phyloP scores from a whole-genome alignment of 2,329 filamentous ascomycete species.

The Boeremia exigua region DNA sequence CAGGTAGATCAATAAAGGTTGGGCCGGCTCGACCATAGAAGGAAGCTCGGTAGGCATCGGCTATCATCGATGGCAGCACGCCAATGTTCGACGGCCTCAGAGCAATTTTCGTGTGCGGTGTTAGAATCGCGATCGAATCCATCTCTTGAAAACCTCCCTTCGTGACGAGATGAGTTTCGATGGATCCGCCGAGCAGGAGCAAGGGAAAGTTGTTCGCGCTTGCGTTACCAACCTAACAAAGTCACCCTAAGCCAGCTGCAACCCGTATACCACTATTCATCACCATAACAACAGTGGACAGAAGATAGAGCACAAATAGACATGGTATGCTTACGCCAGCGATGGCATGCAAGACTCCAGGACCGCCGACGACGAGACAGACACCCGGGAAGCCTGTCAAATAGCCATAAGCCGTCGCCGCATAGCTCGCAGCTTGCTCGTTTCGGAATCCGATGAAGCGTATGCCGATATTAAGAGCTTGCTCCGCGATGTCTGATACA shows the following conservation, averaged over 20 bases:
- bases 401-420: conserved; percentile 65
- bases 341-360: conserved; percentile 64
- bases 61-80: conserved; percentile 56
- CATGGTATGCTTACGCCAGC: conserved; percentile 53
- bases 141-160: conserved; percentile 65
- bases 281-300: background rate
- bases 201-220: conserved; percentile 63
- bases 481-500: conserved; percentile 63
- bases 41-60: conserved; percentile 59
- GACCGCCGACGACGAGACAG: conserved; percentile 65
- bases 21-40: conserved; percentile 63
- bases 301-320: background rate
- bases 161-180: conserved; percentile 58
- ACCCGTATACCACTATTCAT: background rate
- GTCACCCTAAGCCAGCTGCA: background rate
- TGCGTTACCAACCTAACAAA: conserved; percentile 49
- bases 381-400: conserved; percentile 63
- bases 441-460: conserved; percentile 65
- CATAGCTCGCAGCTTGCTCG: conserved; percentile 65
- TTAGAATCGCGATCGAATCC: conserved; percentile 60
- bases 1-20: conserved; percentile 62
- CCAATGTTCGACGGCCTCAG: conserved; percentile 52
- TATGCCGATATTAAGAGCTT: conserved; percentile 63
- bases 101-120: conserved; percentile 57
- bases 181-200: conserved; percentile 61